phyloP scores from a whole-genome alignment of 345 rosid species.

The Corymbia maculata region DNA sequence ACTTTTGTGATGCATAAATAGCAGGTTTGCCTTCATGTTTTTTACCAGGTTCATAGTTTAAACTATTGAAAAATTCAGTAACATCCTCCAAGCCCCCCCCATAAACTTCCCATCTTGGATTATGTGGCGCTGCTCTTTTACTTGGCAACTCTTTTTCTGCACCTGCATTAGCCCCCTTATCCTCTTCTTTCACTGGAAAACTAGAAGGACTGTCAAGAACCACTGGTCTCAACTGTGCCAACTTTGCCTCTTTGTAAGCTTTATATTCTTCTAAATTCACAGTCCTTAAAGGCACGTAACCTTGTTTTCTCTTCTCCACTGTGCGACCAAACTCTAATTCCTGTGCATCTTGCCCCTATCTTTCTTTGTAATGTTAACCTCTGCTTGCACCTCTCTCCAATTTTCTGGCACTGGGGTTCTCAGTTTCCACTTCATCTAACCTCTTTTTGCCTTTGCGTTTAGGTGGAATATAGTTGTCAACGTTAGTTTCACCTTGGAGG shows the following conservation, averaged over 20 bases:
- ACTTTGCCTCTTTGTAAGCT: slow-evolving; percentile 54
- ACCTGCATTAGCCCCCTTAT: slow-evolving; percentile 1
- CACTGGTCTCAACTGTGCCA: slow-evolving; percentile 51
- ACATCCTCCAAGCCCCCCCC: slow-evolving; percentile 86
- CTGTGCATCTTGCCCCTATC: slow-evolving; percentile 69
- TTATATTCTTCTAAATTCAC: slow-evolving; percentile 53
- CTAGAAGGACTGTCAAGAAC: slow-evolving; percentile 53
- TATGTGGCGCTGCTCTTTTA: slow-evolving; percentile 61
- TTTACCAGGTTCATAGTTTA: slow-evolving; percentile 44
- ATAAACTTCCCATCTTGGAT: slow-evolving; percentile 91
- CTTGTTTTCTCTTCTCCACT: slow-evolving; percentile 62
- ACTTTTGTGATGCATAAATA: background rate
- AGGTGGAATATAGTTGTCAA: background rate
- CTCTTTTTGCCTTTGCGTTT: slow-evolving; percentile 9
- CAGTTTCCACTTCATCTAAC: slow-evolving; percentile 19
- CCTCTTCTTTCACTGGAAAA: slow-evolving; percentile 9
- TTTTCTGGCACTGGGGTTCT: slow-evolving; percentile 81
- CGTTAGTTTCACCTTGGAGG: slow-evolving; percentile 14
- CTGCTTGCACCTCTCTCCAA: slow-evolving; percentile 77
- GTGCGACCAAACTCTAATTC: slow-evolving; percentile 67
- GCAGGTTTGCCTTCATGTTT: slow-evolving; percentile 41
- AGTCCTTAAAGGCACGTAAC: slow-evolving; percentile 45
- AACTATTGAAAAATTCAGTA: slow-evolving; percentile 49
- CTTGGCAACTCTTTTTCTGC: slow-evolving; percentile 1
- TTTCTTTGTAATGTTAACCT: slow-evolving; percentile 73